A percentile compares a stretch with the other conserved stretches of the same genome.
Conservation (phyloP, 1,284 basidiomycete species). For the Rhodotorula sp. region DNA sequence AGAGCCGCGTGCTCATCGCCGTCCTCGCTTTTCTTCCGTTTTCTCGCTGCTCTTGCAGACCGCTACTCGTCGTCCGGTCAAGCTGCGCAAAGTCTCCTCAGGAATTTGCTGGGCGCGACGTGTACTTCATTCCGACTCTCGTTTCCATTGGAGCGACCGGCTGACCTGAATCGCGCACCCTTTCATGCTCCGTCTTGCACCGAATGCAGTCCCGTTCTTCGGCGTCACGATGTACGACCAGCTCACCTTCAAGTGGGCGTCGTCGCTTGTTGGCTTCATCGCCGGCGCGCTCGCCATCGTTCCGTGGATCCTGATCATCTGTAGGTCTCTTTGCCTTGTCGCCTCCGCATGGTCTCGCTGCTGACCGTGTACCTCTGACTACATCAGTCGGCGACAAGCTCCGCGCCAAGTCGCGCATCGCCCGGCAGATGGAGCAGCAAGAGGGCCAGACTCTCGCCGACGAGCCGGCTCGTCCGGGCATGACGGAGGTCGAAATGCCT, state of each 20-base stretch:
- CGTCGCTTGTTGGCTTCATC: conserved; percentile 34
- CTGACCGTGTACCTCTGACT: too few relatives aligned
- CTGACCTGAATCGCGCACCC: neutral
- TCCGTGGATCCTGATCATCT: conserved; percentile 50
- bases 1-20: too few relatives aligned
- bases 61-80: conserved; percentile 52
- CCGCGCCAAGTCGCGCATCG: conserved; percentile 49
- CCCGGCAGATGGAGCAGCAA: conserved; percentile 45
- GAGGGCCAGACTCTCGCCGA: conserved; percentile 18
- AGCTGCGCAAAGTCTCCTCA: conserved; percentile 50
- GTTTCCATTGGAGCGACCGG: neutral
- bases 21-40: too few relatives aligned
- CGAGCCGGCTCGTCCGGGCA: neutral
- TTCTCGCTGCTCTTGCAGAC: conserved; percentile 16
- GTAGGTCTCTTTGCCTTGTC: conserved; percentile 6
- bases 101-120: conserved; percentile 48
- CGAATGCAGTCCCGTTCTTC: conserved; percentile 46
- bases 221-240: conserved; percentile 47
- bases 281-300: conserved; percentile 48
- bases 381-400: conserved; percentile 44
- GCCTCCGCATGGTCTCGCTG: neutral
- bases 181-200: too few relatives aligned
- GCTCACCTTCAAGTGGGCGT: conserved; percentile 50
- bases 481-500: neutral
- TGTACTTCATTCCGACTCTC: conserved; percentile 27